A percentile compares a stretch with the other conserved stretches of the same genome.
Conservation (phyloP, 495 filamentous ascomycete genomes). For the Annulohypoxylon maeteangense region DNA sequence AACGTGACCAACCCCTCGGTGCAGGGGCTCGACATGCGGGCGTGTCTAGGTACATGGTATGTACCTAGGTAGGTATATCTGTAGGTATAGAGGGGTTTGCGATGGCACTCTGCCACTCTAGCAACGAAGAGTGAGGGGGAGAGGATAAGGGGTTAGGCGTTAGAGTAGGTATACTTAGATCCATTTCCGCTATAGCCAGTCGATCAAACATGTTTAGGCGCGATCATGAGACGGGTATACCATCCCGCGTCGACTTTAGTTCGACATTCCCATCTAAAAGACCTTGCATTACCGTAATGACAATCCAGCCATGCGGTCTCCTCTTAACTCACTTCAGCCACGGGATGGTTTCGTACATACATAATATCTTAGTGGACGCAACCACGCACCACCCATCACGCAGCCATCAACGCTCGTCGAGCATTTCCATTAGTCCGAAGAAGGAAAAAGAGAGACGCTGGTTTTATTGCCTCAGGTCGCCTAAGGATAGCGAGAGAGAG, state of each 20-base stretch:
- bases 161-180: background rate
- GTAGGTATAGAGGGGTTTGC: conserved; percentile 31
- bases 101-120: conserved; percentile 8
- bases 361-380: conserved; percentile 14
- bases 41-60: background rate
- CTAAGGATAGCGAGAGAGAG: background rate
- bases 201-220: conserved; percentile 3
- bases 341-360: conserved; percentile 1
- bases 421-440: conserved; percentile 29
- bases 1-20: conserved; percentile 45
- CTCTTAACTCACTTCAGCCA: conserved; percentile 12
- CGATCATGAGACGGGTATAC: conserved; percentile 7
- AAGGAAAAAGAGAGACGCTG: conserved; percentile 1
- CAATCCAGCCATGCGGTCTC: conserved; percentile 4
- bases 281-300: conserved; percentile 4
- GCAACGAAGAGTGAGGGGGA: background rate
- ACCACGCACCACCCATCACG: conserved; percentile 8
- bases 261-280: background rate
- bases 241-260: conserved; percentile 7
- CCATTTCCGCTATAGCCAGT: conserved; percentile 9
- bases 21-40: conserved; percentile 27
- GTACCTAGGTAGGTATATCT: no score
- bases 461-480: conserved; percentile 20
- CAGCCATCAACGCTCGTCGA: conserved; percentile 9
- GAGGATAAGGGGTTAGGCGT: background rate